phyloP scores from a whole-genome alignment of 179 eudicot genomes.

The Silene coronaria region DNA sequence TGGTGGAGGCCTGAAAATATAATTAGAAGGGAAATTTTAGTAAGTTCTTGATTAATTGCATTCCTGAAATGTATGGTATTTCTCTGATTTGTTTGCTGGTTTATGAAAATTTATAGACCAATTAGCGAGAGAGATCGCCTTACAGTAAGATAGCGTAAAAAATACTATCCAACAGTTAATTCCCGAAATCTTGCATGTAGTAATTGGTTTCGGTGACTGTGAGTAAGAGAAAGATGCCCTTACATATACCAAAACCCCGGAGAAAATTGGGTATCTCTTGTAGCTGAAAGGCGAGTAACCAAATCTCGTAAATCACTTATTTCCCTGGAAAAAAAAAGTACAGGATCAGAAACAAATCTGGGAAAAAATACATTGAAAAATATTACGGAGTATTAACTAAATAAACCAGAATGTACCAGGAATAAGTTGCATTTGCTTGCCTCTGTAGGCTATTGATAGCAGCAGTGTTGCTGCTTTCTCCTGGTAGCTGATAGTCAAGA shows the following conservation, averaged over 20 bases:
- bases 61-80: too few species aligned
- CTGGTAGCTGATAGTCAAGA: background rate
- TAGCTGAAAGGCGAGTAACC: conserved; percentile 8
- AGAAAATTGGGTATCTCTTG: too few species aligned
- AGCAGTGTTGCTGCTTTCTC: conserved; percentile 3
- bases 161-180: background rate
- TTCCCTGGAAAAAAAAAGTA: background rate
- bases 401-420: conserved; percentile 14
- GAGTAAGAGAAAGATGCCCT: background rate
- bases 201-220: background rate
- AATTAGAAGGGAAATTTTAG: background rate
- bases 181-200: background rate
- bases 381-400: background rate
- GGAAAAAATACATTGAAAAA: background rate
- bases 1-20: conserved; percentile 9
- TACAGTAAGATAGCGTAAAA: background rate
- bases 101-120: too few species aligned
- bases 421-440: conserved; percentile 1
- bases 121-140: background rate
- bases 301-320: background rate
- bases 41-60: background rate
- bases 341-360: background rate
- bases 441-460: background rate
- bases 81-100: too few species aligned
- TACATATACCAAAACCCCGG: conserved; percentile 1